phyloP scores from a whole-genome alignment of 345 rosid species.

The Eucalyptus leucophloia region DNA sequence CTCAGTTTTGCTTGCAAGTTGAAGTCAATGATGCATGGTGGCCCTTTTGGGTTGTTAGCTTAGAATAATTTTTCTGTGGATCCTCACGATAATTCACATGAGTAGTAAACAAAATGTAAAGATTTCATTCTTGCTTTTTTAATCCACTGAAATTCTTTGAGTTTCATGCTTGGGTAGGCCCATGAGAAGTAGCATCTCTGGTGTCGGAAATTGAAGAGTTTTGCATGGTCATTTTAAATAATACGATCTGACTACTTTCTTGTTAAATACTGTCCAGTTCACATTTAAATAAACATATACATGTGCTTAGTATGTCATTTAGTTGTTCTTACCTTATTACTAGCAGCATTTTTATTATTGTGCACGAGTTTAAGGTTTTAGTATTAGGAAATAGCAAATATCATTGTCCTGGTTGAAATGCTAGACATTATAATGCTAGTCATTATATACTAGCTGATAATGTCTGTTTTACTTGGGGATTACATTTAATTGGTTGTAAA shows the following conservation, averaged over 20 bases:
- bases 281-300: background rate
- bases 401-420: background rate
- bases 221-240: background rate
- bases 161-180: background rate
- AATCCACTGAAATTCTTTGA: background rate
- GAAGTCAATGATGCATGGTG: background rate
- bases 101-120: background rate
- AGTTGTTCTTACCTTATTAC: background rate
- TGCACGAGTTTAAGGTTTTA: background rate
- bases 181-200: background rate
- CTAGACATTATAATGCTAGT: background rate
- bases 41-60: background rate
- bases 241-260: background rate
- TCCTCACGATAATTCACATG: background rate
- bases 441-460: background rate
- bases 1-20: background rate
- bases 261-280: background rate
- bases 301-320: background rate
- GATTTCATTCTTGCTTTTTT: background rate
- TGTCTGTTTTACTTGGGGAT: background rate
- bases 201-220: background rate
- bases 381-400: background rate
- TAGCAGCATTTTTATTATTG: background rate
- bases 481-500: background rate
- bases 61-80: background rate